Evolutionary conservation across 106 monocot species (phyloP).

Genomic region (Allium fistulosum): DNA sequence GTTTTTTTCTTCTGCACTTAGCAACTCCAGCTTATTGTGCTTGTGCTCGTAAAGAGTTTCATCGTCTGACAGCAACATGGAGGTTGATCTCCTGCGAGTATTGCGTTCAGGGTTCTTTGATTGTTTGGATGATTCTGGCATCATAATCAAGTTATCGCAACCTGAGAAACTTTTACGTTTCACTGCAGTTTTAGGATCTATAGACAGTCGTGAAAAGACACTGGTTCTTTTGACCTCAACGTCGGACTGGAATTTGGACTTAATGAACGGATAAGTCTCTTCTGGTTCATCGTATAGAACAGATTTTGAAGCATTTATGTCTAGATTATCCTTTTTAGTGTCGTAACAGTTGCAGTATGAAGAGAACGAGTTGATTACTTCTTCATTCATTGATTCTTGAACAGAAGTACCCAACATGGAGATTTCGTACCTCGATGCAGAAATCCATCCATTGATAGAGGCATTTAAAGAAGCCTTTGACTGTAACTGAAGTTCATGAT

Average conservation of each 20-base stretch:
- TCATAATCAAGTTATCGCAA: too few species aligned
- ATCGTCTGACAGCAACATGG: too few species aligned
- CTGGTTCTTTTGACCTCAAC: constrained; percentile 1
- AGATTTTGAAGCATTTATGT: not conserved
- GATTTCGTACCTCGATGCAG: too few species aligned
- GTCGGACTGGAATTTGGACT: not conserved
- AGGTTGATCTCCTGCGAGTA: too few species aligned
- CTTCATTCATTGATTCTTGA: not conserved
- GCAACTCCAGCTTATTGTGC: too few species aligned
- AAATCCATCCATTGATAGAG: too few species aligned
- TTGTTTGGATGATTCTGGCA: not conserved
- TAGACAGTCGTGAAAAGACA: not conserved
- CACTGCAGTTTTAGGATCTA: not conserved
- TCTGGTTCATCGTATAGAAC: not conserved
- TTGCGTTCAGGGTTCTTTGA: not conserved
- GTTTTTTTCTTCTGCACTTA: not conserved
- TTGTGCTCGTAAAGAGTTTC: too few species aligned
- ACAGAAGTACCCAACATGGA: not conserved
- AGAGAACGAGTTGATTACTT: not conserved
- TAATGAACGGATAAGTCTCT: not conserved
- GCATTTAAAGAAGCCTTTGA: not conserved
- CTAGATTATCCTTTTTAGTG: not conserved
- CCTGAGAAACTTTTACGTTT: not conserved
- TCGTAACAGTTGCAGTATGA: too few species aligned
- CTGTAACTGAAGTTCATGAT: not conserved